These are phyloP conservation scores for Penicillium palitans DNA, from an alignment of 2,329 filamentous ascomycete species.

Conservation along the genomic window DNA sequence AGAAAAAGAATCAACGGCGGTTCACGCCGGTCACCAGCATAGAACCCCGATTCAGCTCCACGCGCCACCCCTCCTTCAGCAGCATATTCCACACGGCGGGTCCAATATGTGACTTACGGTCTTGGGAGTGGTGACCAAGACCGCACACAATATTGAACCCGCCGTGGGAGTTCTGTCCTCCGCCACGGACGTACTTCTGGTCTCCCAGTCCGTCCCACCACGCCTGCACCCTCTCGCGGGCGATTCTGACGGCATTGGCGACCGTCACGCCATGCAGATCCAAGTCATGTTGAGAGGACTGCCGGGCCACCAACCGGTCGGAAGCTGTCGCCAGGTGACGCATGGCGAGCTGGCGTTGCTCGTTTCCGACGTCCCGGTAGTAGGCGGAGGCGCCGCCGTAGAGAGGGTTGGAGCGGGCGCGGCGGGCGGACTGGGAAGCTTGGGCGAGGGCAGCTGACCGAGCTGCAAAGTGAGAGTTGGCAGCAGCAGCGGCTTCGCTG, in stretches of 20 bases:
- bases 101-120: conserved; percentile 73
- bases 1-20: conserved; percentile 23
- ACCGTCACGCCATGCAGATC: conserved; percentile 86
- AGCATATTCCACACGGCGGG: conserved; percentile 77
- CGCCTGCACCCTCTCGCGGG: conserved; percentile 61
- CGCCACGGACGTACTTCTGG: conserved; percentile 52
- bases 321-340: conserved; percentile 65
- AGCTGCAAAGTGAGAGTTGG: conserved; percentile 49
- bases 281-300: conserved; percentile 62
- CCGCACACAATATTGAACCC: conserved; percentile 79
- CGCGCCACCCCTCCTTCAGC: conserved; percentile 77
- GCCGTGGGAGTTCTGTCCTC: conserved; percentile 48
- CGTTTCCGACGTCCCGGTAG: conserved; percentile 70
- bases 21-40: conserved; percentile 66
- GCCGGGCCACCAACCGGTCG: conserved; percentile 66
- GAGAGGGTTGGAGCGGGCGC: conserved; percentile 67
- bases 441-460: conserved; percentile 56
- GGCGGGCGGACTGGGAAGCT: conserved; percentile 59
- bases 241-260: conserved; percentile 76
- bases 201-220: conserved; percentile 81
- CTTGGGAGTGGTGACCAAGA: conserved; percentile 72
- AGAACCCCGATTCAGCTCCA: conserved; percentile 69
- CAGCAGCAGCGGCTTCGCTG: conserved; percentile 37
- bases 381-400: conserved; percentile 75
- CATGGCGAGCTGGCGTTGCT: conserved; percentile 60